A percentile compares a stretch with the other conserved stretches of the same genome.
These are phyloP conservation scores for Fusarium sp. DNA, from an alignment of 2,329 filamentous ascomycete genomes.

Conservation along the genomic window DNA sequence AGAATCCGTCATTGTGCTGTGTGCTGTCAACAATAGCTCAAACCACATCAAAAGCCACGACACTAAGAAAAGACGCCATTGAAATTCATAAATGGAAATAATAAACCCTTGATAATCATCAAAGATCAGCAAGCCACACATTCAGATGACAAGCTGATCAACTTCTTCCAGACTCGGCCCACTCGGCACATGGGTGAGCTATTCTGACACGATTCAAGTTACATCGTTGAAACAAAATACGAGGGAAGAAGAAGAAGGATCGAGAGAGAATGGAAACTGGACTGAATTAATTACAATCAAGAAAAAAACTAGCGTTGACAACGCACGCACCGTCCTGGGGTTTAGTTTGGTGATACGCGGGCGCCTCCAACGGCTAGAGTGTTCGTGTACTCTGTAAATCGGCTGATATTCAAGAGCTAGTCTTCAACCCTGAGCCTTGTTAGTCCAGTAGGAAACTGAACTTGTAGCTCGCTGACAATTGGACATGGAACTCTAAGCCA, in stretches of 20 bases:
- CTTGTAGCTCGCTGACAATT: conserved; percentile 14
- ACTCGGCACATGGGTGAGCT: conserved; percentile 10
- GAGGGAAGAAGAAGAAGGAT: background rate
- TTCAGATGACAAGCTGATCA: background rate
- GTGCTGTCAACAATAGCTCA: conserved; percentile 25
- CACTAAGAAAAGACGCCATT: conserved; percentile 38
- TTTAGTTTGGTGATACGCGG: conserved; percentile 25
- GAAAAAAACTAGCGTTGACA: conserved; percentile 29
- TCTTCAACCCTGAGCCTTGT: conserved; percentile 28
- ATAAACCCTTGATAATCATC: conserved; percentile 6
- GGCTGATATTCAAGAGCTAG: conserved; percentile 28
- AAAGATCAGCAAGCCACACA: conserved; percentile 25
- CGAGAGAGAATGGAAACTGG: background rate
- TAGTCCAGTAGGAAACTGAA: conserved; percentile 8
- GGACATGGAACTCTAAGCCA: conserved; percentile 3
- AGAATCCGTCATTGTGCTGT: conserved; percentile 14
- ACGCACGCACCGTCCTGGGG: conserved; percentile 14
- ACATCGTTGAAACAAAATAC: conserved; percentile 27
- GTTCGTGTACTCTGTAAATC: conserved; percentile 2
- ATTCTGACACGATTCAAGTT: conserved; percentile 27
- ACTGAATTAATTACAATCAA: conserved; percentile 14
- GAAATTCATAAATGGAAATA: conserved; percentile 4
- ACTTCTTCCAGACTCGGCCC: conserved; percentile 10
- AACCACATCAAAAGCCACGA: conserved; percentile 24
- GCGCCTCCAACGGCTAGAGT: conserved; percentile 37